A percentile compares a stretch with the other conserved stretches of the same genome.
Evolutionary conservation across 805 yeast genomes (phyloP).

Genomic region (Monosporozyma siamensis): DNA sequence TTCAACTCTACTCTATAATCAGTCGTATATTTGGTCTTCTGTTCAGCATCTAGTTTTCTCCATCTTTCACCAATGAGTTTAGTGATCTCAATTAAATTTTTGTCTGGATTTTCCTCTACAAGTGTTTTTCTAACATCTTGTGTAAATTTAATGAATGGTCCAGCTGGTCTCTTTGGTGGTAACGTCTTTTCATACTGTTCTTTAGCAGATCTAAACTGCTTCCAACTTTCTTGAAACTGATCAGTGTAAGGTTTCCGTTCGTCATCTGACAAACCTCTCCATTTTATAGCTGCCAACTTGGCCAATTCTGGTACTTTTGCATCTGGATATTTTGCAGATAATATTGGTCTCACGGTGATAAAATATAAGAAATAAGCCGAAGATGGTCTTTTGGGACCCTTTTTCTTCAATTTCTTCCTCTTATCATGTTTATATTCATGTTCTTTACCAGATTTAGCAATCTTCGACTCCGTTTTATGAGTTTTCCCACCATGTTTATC

Average conservation of each 20-base stretch:
- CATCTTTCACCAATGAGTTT: conserved; percentile 28
- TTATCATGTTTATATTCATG: background rate
- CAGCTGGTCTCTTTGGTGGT: conserved; percentile 33
- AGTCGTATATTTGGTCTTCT: conserved; percentile 27
- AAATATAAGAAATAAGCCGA: conserved; percentile 32
- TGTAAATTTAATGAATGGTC: conserved; percentile 30
- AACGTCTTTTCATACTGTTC: conserved; percentile 29
- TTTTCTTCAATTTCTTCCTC: conserved; percentile 28
- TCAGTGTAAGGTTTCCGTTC: conserved; percentile 76
- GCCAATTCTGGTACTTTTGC: conserved; percentile 33
- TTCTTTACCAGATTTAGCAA: background rate
- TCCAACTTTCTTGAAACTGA: conserved; percentile 33
- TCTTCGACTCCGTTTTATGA: conserved; percentile 3
- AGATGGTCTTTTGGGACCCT: conserved; percentile 32
- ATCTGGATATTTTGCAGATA: conserved; percentile 27
- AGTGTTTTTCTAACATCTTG: conserved; percentile 29
- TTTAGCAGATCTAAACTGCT: conserved; percentile 28
- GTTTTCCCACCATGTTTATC: no score
- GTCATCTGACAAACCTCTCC: conserved; percentile 72
- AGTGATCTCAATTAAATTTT: conserved; percentile 29
- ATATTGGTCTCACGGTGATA: conserved; percentile 27
- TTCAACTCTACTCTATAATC: conserved; percentile 30
- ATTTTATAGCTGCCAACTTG: conserved; percentile 76
- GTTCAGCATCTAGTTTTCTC: conserved; percentile 23
- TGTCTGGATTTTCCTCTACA: conserved; percentile 27